Conservation (phyloP, 768 basidiomycete species). For the Pluteus cervinus region DNA sequence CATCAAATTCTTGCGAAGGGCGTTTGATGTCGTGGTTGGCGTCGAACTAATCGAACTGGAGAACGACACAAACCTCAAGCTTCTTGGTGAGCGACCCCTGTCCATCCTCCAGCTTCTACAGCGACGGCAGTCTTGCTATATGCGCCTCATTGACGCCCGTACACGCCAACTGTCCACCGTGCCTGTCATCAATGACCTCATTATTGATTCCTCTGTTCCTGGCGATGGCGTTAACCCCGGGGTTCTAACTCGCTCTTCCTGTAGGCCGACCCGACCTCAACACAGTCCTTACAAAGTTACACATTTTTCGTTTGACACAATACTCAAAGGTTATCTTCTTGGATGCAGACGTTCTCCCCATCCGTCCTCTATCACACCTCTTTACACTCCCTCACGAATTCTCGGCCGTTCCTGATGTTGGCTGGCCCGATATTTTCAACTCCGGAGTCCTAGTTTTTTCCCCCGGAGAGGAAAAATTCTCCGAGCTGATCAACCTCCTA, state of each 20-base stretch:
- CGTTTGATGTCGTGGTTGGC: slow-evolving; percentile 82
- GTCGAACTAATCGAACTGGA: slow-evolving; percentile 82
- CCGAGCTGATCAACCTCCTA: slow-evolving; percentile 62
- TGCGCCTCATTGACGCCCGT: not conserved
- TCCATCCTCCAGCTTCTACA: slow-evolving; percentile 7
- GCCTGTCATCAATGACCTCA: not conserved
- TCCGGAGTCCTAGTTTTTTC: slow-evolving; percentile 89
- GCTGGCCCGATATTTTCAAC: slow-evolving; percentile 99
- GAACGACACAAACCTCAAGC: slow-evolving; percentile 56
- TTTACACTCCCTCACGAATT: slow-evolving; percentile 80
- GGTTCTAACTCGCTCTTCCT: slow-evolving; percentile 9
- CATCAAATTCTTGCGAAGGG: slow-evolving; percentile 72
- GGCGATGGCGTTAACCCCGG: too few relatives aligned
- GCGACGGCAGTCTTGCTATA: not conserved
- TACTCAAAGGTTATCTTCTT: slow-evolving; percentile 86
- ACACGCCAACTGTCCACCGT: slow-evolving; percentile 1
- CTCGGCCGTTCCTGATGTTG: slow-evolving; percentile 92
- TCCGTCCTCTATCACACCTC: slow-evolving; percentile 88
- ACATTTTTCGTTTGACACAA: slow-evolving; percentile 87
- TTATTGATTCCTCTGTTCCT: not conserved
- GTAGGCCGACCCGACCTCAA: slow-evolving; percentile 93
- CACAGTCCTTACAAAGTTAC: slow-evolving; percentile 93
- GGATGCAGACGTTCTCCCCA: slow-evolving; percentile 87
- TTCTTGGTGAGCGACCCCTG: slow-evolving; percentile 87
- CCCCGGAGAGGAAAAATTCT: slow-evolving; percentile 81